Evolutionary conservation across 441 rosid species (phyloP).

Genomic region (Bocquillonia castaneifolia): DNA sequence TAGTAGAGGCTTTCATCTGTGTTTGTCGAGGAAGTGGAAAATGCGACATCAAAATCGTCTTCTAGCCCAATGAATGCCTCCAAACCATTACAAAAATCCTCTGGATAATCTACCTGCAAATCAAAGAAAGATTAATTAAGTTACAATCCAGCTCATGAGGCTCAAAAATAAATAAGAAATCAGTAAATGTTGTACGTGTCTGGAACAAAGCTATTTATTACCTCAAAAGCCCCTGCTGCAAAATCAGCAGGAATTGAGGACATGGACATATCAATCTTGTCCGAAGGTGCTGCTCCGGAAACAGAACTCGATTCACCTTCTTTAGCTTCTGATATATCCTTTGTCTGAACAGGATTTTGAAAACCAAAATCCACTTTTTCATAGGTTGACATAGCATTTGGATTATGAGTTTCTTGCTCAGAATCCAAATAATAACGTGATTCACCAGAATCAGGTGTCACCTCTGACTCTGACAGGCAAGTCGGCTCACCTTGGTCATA

Average conservation of each 20-base stretch:
- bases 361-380: neutral
- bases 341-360: neutral
- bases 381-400: neutral
- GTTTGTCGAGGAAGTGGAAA: neutral
- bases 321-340: neutral
- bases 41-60: neutral
- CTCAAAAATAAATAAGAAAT: too few species aligned
- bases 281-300: neutral
- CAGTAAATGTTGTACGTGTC: neutral
- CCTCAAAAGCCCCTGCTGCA: neutral
- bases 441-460: neutral
- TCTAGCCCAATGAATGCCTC: neutral
- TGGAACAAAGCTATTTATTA: neutral
- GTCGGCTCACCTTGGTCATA: neutral
- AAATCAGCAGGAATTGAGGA: neutral
- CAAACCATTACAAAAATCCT: neutral
- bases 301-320: neutral
- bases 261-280: neutral
- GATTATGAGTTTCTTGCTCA: neutral
- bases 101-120: neutral
- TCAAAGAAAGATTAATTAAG: neutral
- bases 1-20: neutral
- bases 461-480: neutral
- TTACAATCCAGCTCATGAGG: neutral
- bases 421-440: neutral